Evolutionary conservation across 305 asterid genomes (phyloP).

Genomic region (Fraxinus albicans): DNA sequence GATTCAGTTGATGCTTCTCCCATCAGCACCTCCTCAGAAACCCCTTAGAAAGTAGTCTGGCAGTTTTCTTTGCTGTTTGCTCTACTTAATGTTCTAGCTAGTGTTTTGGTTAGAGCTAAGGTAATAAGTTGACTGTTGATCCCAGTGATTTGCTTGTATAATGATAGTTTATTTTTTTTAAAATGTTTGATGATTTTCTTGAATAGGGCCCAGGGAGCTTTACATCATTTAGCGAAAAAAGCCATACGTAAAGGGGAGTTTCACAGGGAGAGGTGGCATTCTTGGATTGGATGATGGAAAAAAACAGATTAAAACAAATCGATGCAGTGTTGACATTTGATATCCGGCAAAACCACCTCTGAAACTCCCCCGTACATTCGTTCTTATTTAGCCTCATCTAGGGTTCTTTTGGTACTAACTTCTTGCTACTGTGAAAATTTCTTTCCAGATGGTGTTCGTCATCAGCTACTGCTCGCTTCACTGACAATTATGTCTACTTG

Average conservation of each 20-base stretch:
- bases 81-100: neutral
- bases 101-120: neutral
- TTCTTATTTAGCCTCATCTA: no score
- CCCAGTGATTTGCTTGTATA: neutral
- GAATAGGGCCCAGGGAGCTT: neutral
- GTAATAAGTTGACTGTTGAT: neutral
- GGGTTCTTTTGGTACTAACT: neutral
- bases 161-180: neutral
- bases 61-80: neutral
- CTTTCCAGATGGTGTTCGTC: neutral
- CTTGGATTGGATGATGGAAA: no score
- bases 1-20: slow-evolving; percentile 30
- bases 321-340: no score
- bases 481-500: neutral
- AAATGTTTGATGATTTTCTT: neutral
- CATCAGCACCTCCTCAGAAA: slow-evolving; percentile 18
- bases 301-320: no score
- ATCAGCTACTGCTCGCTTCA: neutral
- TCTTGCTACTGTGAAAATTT: neutral
- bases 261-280: no score
- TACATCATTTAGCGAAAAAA: neutral
- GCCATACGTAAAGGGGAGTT: no score
- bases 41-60: slow-evolving; percentile 20
- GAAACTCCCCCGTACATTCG: no score
- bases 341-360: no score